Percentiles rank a stretch among this genome's conserved stretches.
Conservation (phyloP, 169 alveolate species). For the Cyclospora cayetanensis region DNA sequence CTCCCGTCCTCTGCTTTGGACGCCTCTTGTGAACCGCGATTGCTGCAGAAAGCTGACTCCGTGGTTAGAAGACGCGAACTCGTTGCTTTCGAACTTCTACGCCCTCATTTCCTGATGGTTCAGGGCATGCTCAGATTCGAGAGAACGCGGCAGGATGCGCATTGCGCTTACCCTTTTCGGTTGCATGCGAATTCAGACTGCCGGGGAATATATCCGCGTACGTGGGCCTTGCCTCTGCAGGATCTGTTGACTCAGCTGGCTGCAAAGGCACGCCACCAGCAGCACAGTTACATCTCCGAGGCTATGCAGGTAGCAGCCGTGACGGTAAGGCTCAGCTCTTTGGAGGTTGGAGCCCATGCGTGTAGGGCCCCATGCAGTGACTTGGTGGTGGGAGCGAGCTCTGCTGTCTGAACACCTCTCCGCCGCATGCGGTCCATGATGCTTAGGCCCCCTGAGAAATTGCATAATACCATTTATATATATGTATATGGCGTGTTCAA, state of each 20-base stretch:
- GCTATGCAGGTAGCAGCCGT: constrained; percentile 3
- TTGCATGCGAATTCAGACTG: constrained; percentile 72
- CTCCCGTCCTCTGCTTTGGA: too few species aligned
- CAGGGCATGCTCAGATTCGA: constrained; percentile 28
- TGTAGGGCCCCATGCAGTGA: too few species aligned
- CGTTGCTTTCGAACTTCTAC: constrained; percentile 50
- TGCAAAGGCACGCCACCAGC: constrained; percentile 44
- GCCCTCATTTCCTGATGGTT: constrained; percentile 37
- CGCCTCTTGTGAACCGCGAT: too few species aligned
- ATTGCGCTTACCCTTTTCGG: constrained; percentile 64
- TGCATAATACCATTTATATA: too few species aligned
- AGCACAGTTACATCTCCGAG: not conserved
- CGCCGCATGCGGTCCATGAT: too few species aligned
- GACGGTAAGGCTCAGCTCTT: constrained; percentile 3
- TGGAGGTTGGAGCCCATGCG: too few species aligned
- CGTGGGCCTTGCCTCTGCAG: constrained; percentile 82
- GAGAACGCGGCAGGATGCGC: constrained; percentile 31
- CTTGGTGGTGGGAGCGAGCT: too few species aligned
- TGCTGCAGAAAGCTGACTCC: constrained; percentile 54
- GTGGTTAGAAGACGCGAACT: constrained; percentile 34
- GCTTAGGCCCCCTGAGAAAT: too few species aligned
- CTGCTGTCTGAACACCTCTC: too few species aligned
- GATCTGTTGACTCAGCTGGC: constrained; percentile 68
- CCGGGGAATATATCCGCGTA: constrained; percentile 77
- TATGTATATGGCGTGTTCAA: too few species aligned